These are phyloP conservation scores for Baorangia bicolor DNA, from an alignment of 768 basidiomycete species.

Conservation along the genomic window DNA sequence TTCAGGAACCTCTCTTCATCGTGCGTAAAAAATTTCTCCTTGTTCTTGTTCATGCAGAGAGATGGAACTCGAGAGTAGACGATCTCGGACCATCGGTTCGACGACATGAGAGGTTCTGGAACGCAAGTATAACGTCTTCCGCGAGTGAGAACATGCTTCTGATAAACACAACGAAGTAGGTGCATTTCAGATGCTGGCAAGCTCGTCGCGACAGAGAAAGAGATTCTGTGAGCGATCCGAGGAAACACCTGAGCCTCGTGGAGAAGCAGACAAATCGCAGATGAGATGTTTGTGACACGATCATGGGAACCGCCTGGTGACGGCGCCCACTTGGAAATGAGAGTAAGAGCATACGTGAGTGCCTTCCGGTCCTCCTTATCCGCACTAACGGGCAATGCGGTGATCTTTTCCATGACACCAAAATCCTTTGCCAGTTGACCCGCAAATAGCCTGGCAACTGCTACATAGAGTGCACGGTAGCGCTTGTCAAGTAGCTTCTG, in stretches of 20 bases:
- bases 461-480: slow-evolving; percentile 63
- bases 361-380: slow-evolving; percentile 17
- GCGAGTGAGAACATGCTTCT: slow-evolving; percentile 57
- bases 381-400: slow-evolving; percentile 33
- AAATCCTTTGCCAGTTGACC: slow-evolving; percentile 50
- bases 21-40: slow-evolving; percentile 50
- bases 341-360: slow-evolving; percentile 38
- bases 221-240: slow-evolving; percentile 8
- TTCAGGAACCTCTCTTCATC: slow-evolving; percentile 57
- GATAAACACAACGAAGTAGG: slow-evolving; percentile 55
- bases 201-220: slow-evolving; percentile 22
- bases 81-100: slow-evolving; percentile 57
- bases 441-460: slow-evolving; percentile 60
- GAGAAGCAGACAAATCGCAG: slow-evolving; percentile 58
- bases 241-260: slow-evolving; percentile 34
- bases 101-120: slow-evolving; percentile 63
- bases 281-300: slow-evolving; percentile 59
- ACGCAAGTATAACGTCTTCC: slow-evolving; percentile 46
- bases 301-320: slow-evolving; percentile 60
- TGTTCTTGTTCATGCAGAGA: slow-evolving; percentile 60
- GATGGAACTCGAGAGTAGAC: slow-evolving; percentile 59
- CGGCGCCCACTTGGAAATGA: slow-evolving; percentile 73
- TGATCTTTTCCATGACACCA: slow-evolving; percentile 37
- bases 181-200: slow-evolving; percentile 37
- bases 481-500: slow-evolving; percentile 45